These are phyloP conservation scores for Hippophae rhamnoides DNA, from an alignment of 306 rosid genomes.

Conservation along the genomic window DNA sequence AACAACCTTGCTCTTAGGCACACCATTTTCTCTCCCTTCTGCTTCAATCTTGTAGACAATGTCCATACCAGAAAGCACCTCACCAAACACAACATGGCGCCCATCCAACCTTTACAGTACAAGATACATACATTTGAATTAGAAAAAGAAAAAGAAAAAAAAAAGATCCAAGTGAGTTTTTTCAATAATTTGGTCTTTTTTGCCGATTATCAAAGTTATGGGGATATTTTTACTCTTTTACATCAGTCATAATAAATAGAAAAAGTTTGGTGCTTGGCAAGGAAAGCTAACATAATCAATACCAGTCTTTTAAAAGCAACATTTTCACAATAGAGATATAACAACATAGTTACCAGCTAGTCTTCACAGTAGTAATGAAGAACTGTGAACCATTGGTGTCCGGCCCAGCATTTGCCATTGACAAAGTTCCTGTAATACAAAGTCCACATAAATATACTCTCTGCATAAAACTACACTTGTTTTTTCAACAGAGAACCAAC, in stretches of 20 bases:
- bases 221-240: no score
- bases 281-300: no score
- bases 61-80: slow-evolving; percentile 48
- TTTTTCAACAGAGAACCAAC: neutral
- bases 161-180: neutral
- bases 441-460: neutral
- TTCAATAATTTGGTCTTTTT: no score
- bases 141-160: neutral
- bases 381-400: slow-evolving; percentile 93
- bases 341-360: slow-evolving; percentile 50
- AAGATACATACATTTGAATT: slow-evolving; percentile 12
- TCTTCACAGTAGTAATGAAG: slow-evolving; percentile 73
- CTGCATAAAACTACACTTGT: neutral
- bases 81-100: slow-evolving; percentile 56
- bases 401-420: slow-evolving; percentile 84
- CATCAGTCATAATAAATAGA: no score
- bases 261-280: no score
- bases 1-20: slow-evolving; percentile 29
- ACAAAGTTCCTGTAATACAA: slow-evolving; percentile 51
- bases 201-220: no score
- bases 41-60: slow-evolving; percentile 39
- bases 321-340: neutral
- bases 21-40: slow-evolving; percentile 29
- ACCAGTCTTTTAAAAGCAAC: neutral
- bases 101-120: slow-evolving; percentile 66